phyloP scores from a whole-genome alignment of 1,139 yeast species.

The Meyerozyma smithsonii region DNA sequence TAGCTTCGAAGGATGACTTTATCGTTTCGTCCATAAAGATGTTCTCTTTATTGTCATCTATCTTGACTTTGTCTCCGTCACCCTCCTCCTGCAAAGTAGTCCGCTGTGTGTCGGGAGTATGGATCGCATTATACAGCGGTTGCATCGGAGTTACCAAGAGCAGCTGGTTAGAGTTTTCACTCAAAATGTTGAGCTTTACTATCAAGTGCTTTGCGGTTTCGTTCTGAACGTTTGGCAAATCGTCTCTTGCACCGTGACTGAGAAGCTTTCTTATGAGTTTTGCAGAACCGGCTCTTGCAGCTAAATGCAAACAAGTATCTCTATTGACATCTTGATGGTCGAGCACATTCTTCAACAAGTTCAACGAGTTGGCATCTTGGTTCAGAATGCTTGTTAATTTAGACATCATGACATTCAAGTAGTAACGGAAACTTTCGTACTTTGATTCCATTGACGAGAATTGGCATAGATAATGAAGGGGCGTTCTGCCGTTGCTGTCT shows the following conservation, averaged over 20 bases:
- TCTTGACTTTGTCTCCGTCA: constrained; percentile 16
- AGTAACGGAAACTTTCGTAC: constrained; percentile 39
- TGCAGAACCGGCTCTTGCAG: constrained; percentile 41
- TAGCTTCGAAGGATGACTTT: constrained; percentile 15
- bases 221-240: constrained; percentile 35
- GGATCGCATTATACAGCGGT: constrained; percentile 20
- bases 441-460: constrained; percentile 49
- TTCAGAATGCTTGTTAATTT: constrained; percentile 32
- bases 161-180: constrained; percentile 9
- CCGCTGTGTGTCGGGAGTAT: constrained; percentile 46
- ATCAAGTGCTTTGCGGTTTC: constrained; percentile 32
- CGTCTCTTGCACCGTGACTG: constrained; percentile 46
- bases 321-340: constrained; percentile 69
- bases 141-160: constrained; percentile 39
- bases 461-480: constrained; percentile 68
- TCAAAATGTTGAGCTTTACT: constrained; percentile 17
- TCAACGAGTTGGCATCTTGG: constrained; percentile 24
- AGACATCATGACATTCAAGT: constrained; percentile 33
- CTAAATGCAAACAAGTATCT: constrained; percentile 64
- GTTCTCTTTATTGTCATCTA: constrained; percentile 41
- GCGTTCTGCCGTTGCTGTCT: constrained; percentile 68
- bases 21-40: constrained; percentile 28
- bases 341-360: constrained; percentile 55
- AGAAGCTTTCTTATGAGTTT: constrained; percentile 37
- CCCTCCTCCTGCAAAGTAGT: constrained; percentile 44